Base-by-base conservation (phyloP, 768 basidiomycete genomes). In the Auricularia heimuer region DNA sequence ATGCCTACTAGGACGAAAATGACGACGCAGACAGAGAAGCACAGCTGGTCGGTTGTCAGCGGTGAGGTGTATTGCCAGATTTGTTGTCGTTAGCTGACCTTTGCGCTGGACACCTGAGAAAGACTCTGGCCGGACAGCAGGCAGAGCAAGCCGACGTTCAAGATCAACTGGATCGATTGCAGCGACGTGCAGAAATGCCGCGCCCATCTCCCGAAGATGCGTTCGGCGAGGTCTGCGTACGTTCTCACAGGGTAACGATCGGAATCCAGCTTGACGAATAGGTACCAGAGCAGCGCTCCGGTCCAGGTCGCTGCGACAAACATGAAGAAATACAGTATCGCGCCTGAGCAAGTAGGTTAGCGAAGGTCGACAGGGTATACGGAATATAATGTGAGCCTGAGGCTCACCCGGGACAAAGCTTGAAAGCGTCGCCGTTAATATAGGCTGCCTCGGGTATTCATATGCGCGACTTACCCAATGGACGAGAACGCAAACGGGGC, bases 1-100 rank as follows among this genome's bases (percentile, higher is more conserved):
- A 85, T 82, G 1, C 85, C 85, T 37, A 78, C 68, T 10, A 85
- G n/a, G 3, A 79, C 77, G 83, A 84, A 86, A 29, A 86, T 80
- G 34, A 86, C 69, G 64, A 86, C 83, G 65, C 80, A 81, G 3
- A 84, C 77, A 33, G 78, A 75, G 72, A 87, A 87, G 66, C 69
- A 70, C 8, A 70, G 64, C n/a, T 65, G 42, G 12, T 8, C 12
- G 42, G 0, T 56, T 54, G 29, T 44, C 39, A 42, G 12, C 8
- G 12, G 14, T 56, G 39, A 69, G 74, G 39, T 68, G 83, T 84
- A 61, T 72, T 76, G 39, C 8, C 39, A 42, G 12, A 42, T 14
- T 42, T 8, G 39, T 7, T 14, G 39, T 78, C 63, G 86, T 83
- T 2, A 80, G 78, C 36, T 86, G 75, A 21, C 82, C 77, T 69